phyloP scores from a whole-genome alignment of 495 filamentous ascomycete genomes.

The Tetracladium setigerum region DNA sequence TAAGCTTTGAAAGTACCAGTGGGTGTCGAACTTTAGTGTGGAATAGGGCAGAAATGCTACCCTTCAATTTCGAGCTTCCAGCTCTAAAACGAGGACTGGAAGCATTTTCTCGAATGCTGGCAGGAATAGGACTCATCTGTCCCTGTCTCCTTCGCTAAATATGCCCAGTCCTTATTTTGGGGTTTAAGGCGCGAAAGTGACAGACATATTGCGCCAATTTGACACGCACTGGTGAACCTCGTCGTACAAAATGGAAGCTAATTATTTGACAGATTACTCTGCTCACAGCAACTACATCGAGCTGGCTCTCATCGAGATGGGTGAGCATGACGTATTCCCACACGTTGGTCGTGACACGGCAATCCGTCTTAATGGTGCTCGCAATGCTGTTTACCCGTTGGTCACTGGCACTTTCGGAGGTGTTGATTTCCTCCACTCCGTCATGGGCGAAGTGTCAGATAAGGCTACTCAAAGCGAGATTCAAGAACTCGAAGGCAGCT shows the following conservation, averaged over 20 bases:
- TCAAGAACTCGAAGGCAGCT: conserved; percentile 69
- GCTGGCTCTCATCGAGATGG: conserved; percentile 76
- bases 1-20: conserved; percentile 28
- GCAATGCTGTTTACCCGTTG: conserved; percentile 60
- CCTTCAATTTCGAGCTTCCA: too few relatives aligned
- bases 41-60: too few relatives aligned
- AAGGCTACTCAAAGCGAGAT: conserved; percentile 85
- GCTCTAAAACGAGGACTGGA: too few relatives aligned
- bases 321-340: conserved; percentile 72
- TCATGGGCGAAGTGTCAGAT: conserved; percentile 81
- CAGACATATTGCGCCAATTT: too few relatives aligned
- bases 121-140: too few relatives aligned
- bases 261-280: conserved; percentile 85
- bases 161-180: too few relatives aligned
- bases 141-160: too few relatives aligned
- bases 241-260: conserved; percentile 71
- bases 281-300: conserved; percentile 90
- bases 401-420: conserved; percentile 90
- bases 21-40: too few relatives aligned
- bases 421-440: conserved; percentile 90
- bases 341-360: conserved; percentile 70
- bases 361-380: conserved; percentile 57
- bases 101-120: too few relatives aligned
- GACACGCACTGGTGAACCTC: too few relatives aligned
- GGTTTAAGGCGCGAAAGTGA: too few relatives aligned